These are phyloP conservation scores for Knoxia roxburghii DNA, from an alignment of 257 asterid species.

Conservation along the genomic window DNA sequence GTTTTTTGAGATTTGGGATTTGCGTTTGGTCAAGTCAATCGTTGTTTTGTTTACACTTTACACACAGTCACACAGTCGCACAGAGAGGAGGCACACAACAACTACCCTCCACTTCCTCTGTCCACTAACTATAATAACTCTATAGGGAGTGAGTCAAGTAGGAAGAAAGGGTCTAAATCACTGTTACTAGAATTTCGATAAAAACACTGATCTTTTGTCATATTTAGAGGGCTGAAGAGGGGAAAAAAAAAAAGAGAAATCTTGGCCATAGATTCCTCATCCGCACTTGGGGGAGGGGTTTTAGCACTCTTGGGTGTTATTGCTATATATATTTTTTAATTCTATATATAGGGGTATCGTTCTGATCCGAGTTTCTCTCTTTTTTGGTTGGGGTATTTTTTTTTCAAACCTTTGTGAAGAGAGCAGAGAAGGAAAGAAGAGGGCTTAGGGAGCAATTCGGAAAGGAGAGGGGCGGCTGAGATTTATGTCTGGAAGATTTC, in stretches of 20 bases:
- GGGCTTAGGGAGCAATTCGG: conserved; percentile 16
- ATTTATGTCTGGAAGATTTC: conserved; percentile 85
- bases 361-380: conserved; percentile 30
- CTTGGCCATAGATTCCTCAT: conserved; percentile 58
- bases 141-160: neutral
- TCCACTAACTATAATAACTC: neutral
- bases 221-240: conserved; percentile 12
- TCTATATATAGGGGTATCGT: conserved; percentile 25
- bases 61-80: neutral
- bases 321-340: conserved; percentile 9
- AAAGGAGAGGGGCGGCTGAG: conserved; percentile 31
- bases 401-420: neutral
- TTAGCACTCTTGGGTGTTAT: neutral
- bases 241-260: conserved; percentile 9
- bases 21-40: conserved; percentile 30
- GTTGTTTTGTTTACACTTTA: conserved; percentile 7
- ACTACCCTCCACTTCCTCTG: neutral
- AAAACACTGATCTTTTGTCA: conserved; percentile 32
- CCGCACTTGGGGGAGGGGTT: conserved; percentile 17
- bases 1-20: conserved; percentile 26
- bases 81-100: conserved; percentile 1
- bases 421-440: conserved; percentile 12
- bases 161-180: conserved; percentile 14
- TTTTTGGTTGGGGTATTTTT: conserved; percentile 13
- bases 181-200: conserved; percentile 10